Conservation (phyloP, 805 yeast genomes). For the Saccharomycopsis babjevae region DNA sequence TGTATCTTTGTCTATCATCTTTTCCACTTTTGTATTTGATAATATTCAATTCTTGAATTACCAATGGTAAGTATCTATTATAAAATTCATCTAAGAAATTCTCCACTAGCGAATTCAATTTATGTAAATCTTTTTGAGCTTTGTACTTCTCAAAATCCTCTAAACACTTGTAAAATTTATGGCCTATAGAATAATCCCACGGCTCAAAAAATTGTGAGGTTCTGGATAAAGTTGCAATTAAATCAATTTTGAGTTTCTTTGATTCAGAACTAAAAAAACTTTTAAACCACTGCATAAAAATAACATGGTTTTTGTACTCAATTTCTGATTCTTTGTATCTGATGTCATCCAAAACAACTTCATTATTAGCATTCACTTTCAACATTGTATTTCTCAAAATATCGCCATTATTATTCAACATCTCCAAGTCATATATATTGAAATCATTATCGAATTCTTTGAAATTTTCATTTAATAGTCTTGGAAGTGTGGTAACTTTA, state of each 20-base stretch:
- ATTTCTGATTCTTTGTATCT: background rate
- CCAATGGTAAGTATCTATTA: background rate
- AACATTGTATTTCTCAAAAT: background rate
- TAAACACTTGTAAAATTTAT: background rate
- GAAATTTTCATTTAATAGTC: background rate
- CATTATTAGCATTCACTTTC: background rate
- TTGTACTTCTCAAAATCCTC: background rate
- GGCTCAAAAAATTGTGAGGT: constrained; percentile 1
- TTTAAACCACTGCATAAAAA: background rate
- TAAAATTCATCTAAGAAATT: background rate
- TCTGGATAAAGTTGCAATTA: background rate
- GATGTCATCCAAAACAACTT: background rate
- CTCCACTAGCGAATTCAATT: background rate
- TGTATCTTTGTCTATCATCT: background rate
- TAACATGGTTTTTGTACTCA: background rate
- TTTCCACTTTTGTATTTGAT: background rate
- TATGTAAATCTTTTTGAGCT: background rate
- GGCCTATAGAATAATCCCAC: constrained; percentile 8
- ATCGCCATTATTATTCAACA: background rate
- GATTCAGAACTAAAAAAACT: background rate
- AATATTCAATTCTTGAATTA: background rate
- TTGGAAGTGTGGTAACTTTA: background rate
- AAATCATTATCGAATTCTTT: background rate
- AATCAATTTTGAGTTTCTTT: constrained; percentile 2
- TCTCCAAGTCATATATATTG: background rate